Evolutionary conservation across 805 yeast species (phyloP).

Genomic region (Saccharomycopsis fermentans): DNA sequence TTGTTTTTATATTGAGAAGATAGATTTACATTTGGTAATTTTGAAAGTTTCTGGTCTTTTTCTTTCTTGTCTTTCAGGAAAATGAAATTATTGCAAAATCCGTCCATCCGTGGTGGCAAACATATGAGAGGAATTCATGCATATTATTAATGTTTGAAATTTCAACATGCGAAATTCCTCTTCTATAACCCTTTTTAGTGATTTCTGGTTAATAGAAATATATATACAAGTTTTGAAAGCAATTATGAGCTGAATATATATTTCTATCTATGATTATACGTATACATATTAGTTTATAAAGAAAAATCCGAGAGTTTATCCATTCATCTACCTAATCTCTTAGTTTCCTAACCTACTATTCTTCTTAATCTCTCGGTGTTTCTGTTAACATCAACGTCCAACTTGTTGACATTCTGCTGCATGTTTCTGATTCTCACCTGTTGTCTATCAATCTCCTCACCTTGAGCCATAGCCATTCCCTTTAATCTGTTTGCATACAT

Average conservation of each 20-base stretch:
- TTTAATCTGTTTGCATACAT: slow-evolving; percentile 61
- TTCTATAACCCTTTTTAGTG: too few relatives aligned
- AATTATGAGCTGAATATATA: too few relatives aligned
- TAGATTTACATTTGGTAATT: too few relatives aligned
- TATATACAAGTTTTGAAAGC: too few relatives aligned
- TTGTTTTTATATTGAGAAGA: too few relatives aligned
- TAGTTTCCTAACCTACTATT: neutral
- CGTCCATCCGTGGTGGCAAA: neutral
- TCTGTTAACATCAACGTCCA: slow-evolving; percentile 75
- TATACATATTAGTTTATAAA: too few relatives aligned
- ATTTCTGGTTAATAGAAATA: too few relatives aligned
- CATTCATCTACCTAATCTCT: too few relatives aligned
- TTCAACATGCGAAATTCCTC: neutral
- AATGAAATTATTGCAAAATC: neutral
- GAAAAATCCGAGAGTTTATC: too few relatives aligned
- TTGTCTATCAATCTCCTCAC: slow-evolving; percentile 72
- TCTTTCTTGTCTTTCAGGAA: neutral
- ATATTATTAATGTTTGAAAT: neutral
- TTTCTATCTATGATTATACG: too few relatives aligned
- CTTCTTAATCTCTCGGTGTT: slow-evolving; percentile 26
- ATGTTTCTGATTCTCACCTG: slow-evolving; percentile 62
- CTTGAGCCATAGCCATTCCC: slow-evolving; percentile 59
- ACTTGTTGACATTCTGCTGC: slow-evolving; percentile 73
- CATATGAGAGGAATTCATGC: neutral
- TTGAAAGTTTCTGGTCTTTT: too few relatives aligned